phyloP scores from a whole-genome alignment of 305 asterid genomes.

The Plantago lanceolata region DNA sequence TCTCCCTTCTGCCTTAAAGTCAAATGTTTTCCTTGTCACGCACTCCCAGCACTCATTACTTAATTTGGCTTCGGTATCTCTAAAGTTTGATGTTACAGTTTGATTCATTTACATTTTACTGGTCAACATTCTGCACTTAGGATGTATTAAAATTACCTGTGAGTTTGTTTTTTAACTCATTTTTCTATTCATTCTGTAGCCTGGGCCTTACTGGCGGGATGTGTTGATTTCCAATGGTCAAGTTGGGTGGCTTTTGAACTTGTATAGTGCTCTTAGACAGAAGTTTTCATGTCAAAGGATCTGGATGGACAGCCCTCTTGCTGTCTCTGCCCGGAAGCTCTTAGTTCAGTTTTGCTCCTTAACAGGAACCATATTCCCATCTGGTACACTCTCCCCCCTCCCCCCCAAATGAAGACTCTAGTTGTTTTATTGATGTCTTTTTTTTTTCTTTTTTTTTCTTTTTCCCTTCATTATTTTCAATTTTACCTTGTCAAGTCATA shows the following conservation, averaged over 20 bases:
- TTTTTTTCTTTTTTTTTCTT: too few species aligned
- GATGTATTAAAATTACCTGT: not conserved
- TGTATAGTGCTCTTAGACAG: conserved; percentile 74
- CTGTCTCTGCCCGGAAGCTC: conserved; percentile 82
- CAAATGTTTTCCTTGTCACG: not conserved
- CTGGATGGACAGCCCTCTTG: conserved; percentile 97
- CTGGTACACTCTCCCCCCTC: conserved; percentile 48
- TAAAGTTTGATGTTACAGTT: conserved; percentile 9
- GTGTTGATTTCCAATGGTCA: conserved; percentile 82
- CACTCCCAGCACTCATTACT: conserved; percentile 15
- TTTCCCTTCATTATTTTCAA: not conserved
- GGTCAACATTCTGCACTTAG: conserved; percentile 9
- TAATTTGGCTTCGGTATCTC: conserved; percentile 14
- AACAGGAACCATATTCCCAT: conserved; percentile 72
- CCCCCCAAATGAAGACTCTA: conserved; percentile 6
- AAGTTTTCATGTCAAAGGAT: conserved; percentile 74
- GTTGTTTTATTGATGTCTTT: too few species aligned
- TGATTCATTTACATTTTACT: not conserved
- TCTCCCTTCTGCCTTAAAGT: not conserved
- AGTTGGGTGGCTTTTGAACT: conserved; percentile 79
- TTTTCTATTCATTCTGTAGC: conserved; percentile 52
- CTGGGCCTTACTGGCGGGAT: conserved; percentile 83
- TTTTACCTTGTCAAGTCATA: not conserved
- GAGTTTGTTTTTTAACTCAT: conserved; percentile 23
- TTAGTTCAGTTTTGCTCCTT: conserved; percentile 75